Evolutionary conservation across 192 early-diverging fungal species (phyloP).

Genomic region (Funneliformis mosseae): DNA sequence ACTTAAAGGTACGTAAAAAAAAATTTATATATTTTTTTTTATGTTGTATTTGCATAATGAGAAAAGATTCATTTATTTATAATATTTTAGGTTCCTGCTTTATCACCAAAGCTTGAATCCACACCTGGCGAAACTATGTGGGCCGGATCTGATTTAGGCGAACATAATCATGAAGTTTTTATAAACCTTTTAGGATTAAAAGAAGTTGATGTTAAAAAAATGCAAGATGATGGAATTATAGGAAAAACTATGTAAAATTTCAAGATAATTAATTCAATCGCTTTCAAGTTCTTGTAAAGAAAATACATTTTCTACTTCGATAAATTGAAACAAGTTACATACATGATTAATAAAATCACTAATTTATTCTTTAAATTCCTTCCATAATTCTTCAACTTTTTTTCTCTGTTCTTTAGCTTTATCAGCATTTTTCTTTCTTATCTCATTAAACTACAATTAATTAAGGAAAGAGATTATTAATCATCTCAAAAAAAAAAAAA

Average conservation of each 20-base stretch:
- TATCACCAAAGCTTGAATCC: slow-evolving; percentile 41
- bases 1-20: slow-evolving; percentile 39
- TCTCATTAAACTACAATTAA: slow-evolving; percentile 46
- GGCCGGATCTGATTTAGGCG: slow-evolving; percentile 54
- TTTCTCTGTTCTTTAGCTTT: slow-evolving; percentile 47
- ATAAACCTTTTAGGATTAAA: slow-evolving; percentile 37
- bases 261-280: background rate
- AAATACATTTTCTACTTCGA: no score
- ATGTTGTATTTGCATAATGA: no score
- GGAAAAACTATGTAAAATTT: slow-evolving; percentile 29
- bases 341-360: no score
- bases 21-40: no score
- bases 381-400: slow-evolving; percentile 52
- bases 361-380: no score
- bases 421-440: slow-evolving; percentile 51
- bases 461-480: background rate
- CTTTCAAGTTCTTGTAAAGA: no score
- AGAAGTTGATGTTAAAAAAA: slow-evolving; percentile 32
- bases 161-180: slow-evolving; percentile 47
- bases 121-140: slow-evolving; percentile 55
- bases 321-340: no score
- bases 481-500: background rate
- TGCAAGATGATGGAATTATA: slow-evolving; percentile 40
- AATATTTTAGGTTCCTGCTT: slow-evolving; percentile 39
- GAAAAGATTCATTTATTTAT: background rate